Percentiles rank a stretch among this genome's conserved stretches.
Conservation (phyloP, 129 eudicot species). For the Arctium lappa region DNA sequence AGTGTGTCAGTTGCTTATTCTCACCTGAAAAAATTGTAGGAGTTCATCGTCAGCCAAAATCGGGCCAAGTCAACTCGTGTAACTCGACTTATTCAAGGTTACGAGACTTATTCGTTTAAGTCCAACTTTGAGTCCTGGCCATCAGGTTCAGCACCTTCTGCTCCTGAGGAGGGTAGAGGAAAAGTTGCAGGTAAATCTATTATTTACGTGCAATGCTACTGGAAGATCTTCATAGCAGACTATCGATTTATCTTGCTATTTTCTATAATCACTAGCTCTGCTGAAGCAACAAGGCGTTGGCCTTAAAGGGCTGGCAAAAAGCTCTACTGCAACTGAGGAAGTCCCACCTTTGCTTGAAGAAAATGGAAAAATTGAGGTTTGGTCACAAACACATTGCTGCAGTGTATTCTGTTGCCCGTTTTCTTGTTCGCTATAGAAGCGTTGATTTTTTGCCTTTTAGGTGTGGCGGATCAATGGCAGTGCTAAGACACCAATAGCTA, state of each 20-base stretch:
- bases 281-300: constrained; percentile 99
- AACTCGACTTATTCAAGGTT: constrained; percentile 92
- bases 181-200: constrained; percentile 85
- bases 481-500: constrained; percentile 81
- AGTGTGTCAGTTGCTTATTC: neutral
- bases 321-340: constrained; percentile 76
- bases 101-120: constrained; percentile 91
- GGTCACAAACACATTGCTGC: neutral
- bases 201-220: neutral
- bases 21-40: constrained; percentile 41
- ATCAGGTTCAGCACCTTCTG: constrained; percentile 87
- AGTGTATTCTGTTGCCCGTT: neutral
- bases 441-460: constrained; percentile 32
- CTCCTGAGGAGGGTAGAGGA: constrained; percentile 94
- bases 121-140: constrained; percentile 99
- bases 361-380: constrained; percentile 92
- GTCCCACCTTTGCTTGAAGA: constrained; percentile 97
- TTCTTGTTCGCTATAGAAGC: neutral
- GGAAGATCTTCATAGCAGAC: neutral
- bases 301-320: constrained; percentile 68
- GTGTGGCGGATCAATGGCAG: constrained; percentile 90
- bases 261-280: constrained; percentile 51
- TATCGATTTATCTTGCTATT: constrained; percentile 7
- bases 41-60: constrained; percentile 66
- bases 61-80: constrained; percentile 92